These are phyloP conservation scores for Monilinia vaccinii-corymbosi DNA, from an alignment of 2,329 filamentous ascomycete species.

Conservation along the genomic window DNA sequence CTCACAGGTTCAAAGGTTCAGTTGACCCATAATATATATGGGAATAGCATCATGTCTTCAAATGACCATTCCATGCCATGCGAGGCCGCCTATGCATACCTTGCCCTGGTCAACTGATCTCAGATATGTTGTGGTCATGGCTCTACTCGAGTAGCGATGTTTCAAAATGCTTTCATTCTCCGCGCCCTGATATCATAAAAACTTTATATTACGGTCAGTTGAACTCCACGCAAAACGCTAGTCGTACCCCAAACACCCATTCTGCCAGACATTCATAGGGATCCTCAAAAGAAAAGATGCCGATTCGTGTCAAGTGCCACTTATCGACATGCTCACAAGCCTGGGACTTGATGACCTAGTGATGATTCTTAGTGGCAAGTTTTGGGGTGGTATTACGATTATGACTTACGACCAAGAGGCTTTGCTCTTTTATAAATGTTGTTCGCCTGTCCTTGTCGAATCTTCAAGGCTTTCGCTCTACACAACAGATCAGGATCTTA, in stretches of 20 bases:
- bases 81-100: no score
- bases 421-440: slow-evolving; percentile 6
- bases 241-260: background rate
- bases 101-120: no score
- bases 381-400: background rate
- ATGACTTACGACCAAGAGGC: slow-evolving; percentile 9
- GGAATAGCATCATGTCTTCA: background rate
- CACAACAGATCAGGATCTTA: background rate
- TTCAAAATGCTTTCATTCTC: background rate
- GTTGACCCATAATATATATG: no score
- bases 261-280: background rate
- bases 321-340: background rate
- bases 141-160: background rate
- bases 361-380: background rate
- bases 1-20: no score
- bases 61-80: no score
- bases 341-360: background rate
- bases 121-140: background rate
- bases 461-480: slow-evolving; percentile 1
- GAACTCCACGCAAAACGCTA: background rate
- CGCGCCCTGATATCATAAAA: background rate
- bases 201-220: background rate
- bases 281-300: background rate
- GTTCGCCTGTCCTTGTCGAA: slow-evolving; percentile 5
- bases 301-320: background rate